Percentiles rank a stretch among this genome's conserved stretches.
These are phyloP conservation scores for Sisymbrium altissimum DNA, from an alignment of 345 rosid genomes.

Conservation along the genomic window DNA sequence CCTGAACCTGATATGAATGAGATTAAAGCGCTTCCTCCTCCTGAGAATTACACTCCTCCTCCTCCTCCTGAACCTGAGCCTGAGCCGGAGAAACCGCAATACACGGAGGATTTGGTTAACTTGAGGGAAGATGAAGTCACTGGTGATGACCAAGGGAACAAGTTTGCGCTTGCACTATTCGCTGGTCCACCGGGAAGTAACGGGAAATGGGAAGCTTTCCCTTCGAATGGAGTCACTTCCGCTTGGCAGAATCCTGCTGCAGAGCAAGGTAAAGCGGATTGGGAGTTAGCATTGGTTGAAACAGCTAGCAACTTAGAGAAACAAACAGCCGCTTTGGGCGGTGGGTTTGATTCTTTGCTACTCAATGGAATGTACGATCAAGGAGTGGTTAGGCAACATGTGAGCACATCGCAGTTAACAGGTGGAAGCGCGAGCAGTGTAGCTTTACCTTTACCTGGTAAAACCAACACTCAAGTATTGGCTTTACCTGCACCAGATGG, in stretches of 20 bases:
- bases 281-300: slow-evolving; percentile 93
- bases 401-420: slow-evolving; percentile 54
- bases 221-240: slow-evolving; percentile 63
- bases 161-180: slow-evolving; percentile 79
- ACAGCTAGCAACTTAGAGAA: slow-evolving; percentile 68
- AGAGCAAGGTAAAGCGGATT: slow-evolving; percentile 80
- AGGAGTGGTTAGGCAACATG: slow-evolving; percentile 84
- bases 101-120: slow-evolving; percentile 68
- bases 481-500: slow-evolving; percentile 90
- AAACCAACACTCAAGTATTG: slow-evolving; percentile 47
- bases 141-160: slow-evolving; percentile 91
- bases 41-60: slow-evolving; percentile 56
- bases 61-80: slow-evolving; percentile 47
- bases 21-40: slow-evolving; percentile 80
- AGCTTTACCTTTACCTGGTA: slow-evolving; percentile 55
- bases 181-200: slow-evolving; percentile 41
- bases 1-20: slow-evolving; percentile 65
- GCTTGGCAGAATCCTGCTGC: slow-evolving; percentile 89
- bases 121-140: slow-evolving; percentile 63
- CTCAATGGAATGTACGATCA: slow-evolving; percentile 95
- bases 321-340: slow-evolving; percentile 69
- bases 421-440: slow-evolving; percentile 91
- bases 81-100: slow-evolving; percentile 44
- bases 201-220: slow-evolving; percentile 88
- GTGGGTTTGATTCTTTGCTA: slow-evolving; percentile 78